Percentiles rank a stretch among this genome's conserved stretches.
These are phyloP conservation scores for Rhizomucor pusillus DNA, from an alignment of 371 early-diverging fungal species.

Conservation along the genomic window DNA sequence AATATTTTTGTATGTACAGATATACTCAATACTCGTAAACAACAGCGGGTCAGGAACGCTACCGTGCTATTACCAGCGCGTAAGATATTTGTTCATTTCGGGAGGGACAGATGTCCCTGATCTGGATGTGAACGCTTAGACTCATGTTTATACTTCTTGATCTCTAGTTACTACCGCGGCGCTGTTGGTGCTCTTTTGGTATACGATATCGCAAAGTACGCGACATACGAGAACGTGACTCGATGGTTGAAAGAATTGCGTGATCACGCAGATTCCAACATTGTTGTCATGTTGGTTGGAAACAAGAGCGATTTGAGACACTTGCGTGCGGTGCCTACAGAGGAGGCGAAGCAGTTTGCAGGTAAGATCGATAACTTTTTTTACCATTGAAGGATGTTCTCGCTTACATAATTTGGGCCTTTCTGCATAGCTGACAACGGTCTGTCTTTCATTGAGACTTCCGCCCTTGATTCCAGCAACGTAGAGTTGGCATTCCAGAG, in stretches of 20 bases:
- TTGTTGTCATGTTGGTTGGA: conserved; percentile 96
- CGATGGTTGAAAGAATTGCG: conserved; percentile 98
- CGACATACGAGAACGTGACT: conserved; percentile 88
- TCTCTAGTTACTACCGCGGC: conserved; percentile 30
- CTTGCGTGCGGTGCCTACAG: conserved; percentile 71
- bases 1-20: neutral
- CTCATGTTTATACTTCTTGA: too few relatives aligned
- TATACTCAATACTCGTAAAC: neutral
- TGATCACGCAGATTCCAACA: conserved; percentile 84
- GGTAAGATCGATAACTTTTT: too few relatives aligned
- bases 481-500: conserved; percentile 69
- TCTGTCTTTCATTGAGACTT: conserved; percentile 89
- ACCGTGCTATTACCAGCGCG: conserved; percentile 88
- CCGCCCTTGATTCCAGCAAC: conserved; percentile 88
- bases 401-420: too few relatives aligned
- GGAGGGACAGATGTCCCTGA: too few relatives aligned
- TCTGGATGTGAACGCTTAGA: too few relatives aligned
- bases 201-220: conserved; percentile 92
- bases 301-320: conserved; percentile 98
- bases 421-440: too few relatives aligned
- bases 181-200: conserved; percentile 36
- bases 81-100: conserved; percentile 50
- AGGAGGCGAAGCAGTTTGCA: conserved; percentile 89
- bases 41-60: conserved; percentile 87
- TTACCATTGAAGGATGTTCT: too few relatives aligned